phyloP scores from a whole-genome alignment of 805 yeast genomes.

The Candida railenensis region DNA sequence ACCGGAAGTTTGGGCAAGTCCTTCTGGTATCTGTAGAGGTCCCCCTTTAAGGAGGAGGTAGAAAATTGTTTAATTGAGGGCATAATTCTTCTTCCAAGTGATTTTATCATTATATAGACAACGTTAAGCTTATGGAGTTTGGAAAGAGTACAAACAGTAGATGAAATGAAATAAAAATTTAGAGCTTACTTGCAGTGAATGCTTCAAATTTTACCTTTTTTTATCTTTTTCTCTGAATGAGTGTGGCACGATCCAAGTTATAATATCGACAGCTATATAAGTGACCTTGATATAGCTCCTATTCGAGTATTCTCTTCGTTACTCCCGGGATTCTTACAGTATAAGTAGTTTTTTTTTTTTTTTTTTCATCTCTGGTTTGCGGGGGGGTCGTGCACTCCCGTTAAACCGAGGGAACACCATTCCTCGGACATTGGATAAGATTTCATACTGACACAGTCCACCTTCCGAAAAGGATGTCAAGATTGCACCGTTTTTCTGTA shows the following conservation, averaged over 20 bases:
- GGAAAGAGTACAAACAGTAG: too few species aligned
- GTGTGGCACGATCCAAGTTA: too few species aligned
- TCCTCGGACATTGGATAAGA: neutral
- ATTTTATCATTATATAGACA: neutral
- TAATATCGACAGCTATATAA: too few species aligned
- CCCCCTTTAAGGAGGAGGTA: constrained; percentile 49
- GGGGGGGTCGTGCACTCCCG: constrained; percentile 3
- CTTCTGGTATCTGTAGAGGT: constrained; percentile 69
- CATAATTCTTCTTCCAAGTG: constrained; percentile 1
- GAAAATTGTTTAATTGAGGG: constrained; percentile 19
- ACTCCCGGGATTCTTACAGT: neutral
- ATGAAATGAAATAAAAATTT: too few species aligned
- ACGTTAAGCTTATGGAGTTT: too few species aligned
- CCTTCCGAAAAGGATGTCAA: too few species aligned
- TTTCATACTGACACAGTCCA: neutral
- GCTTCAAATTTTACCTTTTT: too few species aligned
- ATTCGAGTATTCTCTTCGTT: too few species aligned
- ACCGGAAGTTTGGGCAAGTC: constrained; percentile 84
- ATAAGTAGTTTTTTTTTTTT: neutral
- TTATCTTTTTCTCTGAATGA: too few species aligned
- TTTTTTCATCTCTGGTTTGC: constrained; percentile 1
- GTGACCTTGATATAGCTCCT: too few species aligned
- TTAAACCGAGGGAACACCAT: neutral
- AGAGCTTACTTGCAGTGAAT: too few species aligned
- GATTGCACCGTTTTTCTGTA: too few species aligned